Base-by-base conservation (phyloP, 108 stramenopile genomes). In the Cylindrotheca fusiformis region DNA sequence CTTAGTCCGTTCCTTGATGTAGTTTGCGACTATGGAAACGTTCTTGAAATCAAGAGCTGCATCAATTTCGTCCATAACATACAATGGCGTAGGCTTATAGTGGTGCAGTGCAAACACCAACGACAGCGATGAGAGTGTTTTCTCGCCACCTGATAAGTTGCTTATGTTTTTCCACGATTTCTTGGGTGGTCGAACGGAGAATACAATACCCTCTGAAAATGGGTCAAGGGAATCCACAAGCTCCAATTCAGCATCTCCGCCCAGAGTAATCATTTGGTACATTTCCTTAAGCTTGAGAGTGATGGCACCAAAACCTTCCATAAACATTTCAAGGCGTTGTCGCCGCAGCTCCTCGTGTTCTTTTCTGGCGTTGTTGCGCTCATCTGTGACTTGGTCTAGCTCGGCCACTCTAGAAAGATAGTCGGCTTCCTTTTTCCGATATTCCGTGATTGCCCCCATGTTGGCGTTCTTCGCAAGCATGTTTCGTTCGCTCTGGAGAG, bases 41-140 rank as follows among this genome's bases (percentile, higher is more conserved):
- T 99, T 99, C 80, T 97, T 97, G 90, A 97, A 99, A 67, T 99
- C 99, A 54, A 99, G 74, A 2, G 99, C 99, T 2, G 99, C 99
- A 67, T 99, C 99, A 59, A 99, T 98, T 68, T 99, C 99, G 74
- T 99, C 99, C 99, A 99, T 99, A 44, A 99, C 99, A 68, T 98
- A 99, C 41, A 99, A 78, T 8, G 99, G 99, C 3, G 99, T 98
- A n/a, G 99, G 99, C 77, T 97, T 97, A 82, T 89, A 99, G 78
- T 98, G 96, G 78, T 99, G 99, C 12, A 99, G 94, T 8, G 99
- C 99, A 81, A 99, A 99, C n/a, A 99, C 97, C 17, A 99, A 82
- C 4, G 99, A 97, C 44, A 99, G 83, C 1, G 97, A 97, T 3
- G 94, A 91, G 4, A 99, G 83, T 0, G 99, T 99, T 80, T 99